Conservation (phyloP, 768 basidiomycete species). For the Trametes maxima region DNA sequence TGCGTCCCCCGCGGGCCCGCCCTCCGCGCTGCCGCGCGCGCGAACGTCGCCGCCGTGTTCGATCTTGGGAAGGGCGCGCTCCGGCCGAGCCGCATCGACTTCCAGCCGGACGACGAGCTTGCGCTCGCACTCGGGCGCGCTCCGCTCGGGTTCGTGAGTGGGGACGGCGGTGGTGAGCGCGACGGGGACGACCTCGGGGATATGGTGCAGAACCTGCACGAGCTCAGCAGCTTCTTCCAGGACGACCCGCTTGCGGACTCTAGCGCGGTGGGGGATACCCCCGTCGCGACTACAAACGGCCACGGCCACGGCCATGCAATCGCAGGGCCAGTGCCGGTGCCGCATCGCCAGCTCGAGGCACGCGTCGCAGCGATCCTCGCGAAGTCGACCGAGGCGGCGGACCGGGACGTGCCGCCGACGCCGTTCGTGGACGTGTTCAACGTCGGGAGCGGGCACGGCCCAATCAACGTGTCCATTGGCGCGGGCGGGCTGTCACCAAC, state of each 20-base stretch:
- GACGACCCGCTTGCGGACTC: conserved; percentile 33
- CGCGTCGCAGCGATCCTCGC: conserved; percentile 82
- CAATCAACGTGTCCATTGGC: background rate
- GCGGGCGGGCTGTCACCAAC: conserved; percentile 18
- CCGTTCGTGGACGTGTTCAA: conserved; percentile 79
- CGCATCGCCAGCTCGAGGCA: conserved; percentile 57
- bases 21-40: conserved; percentile 62
- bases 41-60: conserved; percentile 83
- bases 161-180: background rate
- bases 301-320: background rate
- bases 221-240: conserved; percentile 75
- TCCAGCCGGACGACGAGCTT: conserved; percentile 63
- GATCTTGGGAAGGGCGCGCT: conserved; percentile 76
- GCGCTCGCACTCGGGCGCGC: conserved; percentile 15
- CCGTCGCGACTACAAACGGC: background rate
- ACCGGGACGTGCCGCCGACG: conserved; percentile 67
- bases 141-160: conserved; percentile 5
- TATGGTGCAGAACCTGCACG: conserved; percentile 75
- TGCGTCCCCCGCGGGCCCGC: conserved; percentile 70
- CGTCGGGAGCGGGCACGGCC: conserved; percentile 40
- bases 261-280: background rate
- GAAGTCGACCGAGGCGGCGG: conserved; percentile 61
- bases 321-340: conserved; percentile 4
- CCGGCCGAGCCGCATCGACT: conserved; percentile 73
- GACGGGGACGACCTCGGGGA: conserved; percentile 72